phyloP scores from a whole-genome alignment of 306 rosid genomes.

The Castanopsis chinensis region DNA sequence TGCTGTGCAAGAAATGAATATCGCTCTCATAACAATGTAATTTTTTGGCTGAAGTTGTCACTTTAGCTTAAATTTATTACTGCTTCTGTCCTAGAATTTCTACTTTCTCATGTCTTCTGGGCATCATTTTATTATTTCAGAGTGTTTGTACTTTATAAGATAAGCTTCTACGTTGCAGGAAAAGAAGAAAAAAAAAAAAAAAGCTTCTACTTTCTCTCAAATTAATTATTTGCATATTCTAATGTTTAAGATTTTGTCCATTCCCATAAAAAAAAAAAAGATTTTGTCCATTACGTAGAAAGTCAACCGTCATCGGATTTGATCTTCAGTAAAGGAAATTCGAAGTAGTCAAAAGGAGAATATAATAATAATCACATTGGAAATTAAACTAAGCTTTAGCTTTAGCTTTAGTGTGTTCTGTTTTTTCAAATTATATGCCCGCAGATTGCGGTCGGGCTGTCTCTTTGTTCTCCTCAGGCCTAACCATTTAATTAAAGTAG shows the following conservation, averaged over 20 bases:
- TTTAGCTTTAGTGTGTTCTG: background rate
- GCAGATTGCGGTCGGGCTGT: too few species aligned
- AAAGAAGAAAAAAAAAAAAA: background rate
- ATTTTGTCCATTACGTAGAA: constrained; percentile 15
- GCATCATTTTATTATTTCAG: too few species aligned
- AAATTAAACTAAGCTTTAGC: background rate
- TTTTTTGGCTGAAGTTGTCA: background rate
- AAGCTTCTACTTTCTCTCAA: background rate
- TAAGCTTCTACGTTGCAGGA: background rate
- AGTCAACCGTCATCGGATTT: constrained; percentile 8
- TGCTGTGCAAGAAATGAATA: background rate
- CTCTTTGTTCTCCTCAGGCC: too few species aligned
- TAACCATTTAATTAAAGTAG: too few species aligned
- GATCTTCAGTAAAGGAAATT: constrained; percentile 9
- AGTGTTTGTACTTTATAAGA: too few species aligned
- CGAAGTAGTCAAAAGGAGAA: background rate
- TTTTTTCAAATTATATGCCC: background rate
- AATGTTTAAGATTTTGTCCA: background rate
- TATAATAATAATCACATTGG: background rate
- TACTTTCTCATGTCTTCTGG: too few species aligned
- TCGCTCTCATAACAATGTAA: background rate
- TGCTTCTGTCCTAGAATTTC: too few species aligned
- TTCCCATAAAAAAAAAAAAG: too few species aligned
- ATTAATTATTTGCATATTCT: background rate
- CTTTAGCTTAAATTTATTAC: too few species aligned